Evolutionary conservation across 2,329 filamentous ascomycete genomes (phyloP).

Genomic region (Dryadomyces sulphureus): DNA sequence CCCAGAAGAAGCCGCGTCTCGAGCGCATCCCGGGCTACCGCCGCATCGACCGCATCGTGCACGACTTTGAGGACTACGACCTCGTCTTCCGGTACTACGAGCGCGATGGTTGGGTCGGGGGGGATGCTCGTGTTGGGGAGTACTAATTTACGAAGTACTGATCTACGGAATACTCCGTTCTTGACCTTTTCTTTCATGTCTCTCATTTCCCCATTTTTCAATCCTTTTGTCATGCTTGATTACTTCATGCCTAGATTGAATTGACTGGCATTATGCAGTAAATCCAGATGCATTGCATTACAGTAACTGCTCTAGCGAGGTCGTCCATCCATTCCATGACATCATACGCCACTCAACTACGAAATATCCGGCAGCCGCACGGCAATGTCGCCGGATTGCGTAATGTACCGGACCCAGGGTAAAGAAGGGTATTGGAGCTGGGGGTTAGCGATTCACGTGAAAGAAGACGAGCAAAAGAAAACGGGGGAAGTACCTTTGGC

Average conservation of each 20-base stretch:
- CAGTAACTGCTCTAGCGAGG: no score
- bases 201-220: background rate
- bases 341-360: conserved; percentile 27
- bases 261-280: no score
- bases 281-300: no score
- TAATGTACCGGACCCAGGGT: conserved; percentile 98
- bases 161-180: background rate
- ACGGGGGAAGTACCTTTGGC: conserved; percentile 88
- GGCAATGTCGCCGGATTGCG: conserved; percentile 91
- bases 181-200: background rate
- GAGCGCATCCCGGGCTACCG: conserved; percentile 77
- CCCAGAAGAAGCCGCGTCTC: conserved; percentile 38
- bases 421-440: conserved; percentile 95
- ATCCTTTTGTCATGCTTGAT: no score
- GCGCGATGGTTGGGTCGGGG: conserved; percentile 59
- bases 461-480: background rate
- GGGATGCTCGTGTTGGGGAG: conserved; percentile 13
- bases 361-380: conserved; percentile 85
- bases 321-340: no score
- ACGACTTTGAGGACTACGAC: conserved; percentile 95
- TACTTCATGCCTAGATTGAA: no score
- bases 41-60: conserved; percentile 84
- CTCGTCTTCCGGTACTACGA: conserved; percentile 95
- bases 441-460: background rate
- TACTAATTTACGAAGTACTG: background rate